A percentile compares a stretch with the other conserved stretches of the same genome.
Conservation (phyloP, 2,329 filamentous ascomycete genomes). For the Alternaria triticina region DNA sequence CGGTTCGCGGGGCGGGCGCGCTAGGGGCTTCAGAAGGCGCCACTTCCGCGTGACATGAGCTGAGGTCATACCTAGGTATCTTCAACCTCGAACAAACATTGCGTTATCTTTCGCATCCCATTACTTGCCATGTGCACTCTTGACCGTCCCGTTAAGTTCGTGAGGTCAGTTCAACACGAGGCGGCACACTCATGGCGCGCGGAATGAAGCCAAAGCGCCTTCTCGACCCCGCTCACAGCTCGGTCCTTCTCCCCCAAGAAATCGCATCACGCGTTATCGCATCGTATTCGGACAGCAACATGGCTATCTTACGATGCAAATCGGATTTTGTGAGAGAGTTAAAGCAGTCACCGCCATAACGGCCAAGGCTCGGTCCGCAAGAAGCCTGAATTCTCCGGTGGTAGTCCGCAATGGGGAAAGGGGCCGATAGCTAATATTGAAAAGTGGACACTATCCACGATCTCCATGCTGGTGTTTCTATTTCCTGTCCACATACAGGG, state of each 20-base stretch:
- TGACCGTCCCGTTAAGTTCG: accelerated
- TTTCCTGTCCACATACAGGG: background rate
- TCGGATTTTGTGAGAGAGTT: too few relatives aligned
- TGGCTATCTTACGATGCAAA: background rate
- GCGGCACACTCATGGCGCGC: background rate
- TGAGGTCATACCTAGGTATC: background rate
- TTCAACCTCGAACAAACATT: background rate
- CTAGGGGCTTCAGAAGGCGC: background rate
- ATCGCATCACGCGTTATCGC: background rate
- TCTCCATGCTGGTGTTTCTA: conserved; percentile 3
- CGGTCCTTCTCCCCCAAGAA: background rate
- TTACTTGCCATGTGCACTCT: background rate
- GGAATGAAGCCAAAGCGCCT: background rate
- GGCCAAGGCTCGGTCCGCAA: background rate
- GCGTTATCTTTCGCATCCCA: background rate
- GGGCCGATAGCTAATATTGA: conserved; percentile 2
- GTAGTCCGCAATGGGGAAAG: background rate
- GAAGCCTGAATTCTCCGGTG: background rate
- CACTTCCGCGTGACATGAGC: background rate
- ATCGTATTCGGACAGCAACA: background rate
- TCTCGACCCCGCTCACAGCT: background rate
- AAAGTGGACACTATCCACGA: conserved; percentile 1
- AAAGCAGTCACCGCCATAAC: background rate
- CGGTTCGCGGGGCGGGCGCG: background rate
- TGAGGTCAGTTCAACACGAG: background rate